phyloP scores from a whole-genome alignment of 2,329 filamentous ascomycete genomes.

The Neofusicoccum laricinum region DNA sequence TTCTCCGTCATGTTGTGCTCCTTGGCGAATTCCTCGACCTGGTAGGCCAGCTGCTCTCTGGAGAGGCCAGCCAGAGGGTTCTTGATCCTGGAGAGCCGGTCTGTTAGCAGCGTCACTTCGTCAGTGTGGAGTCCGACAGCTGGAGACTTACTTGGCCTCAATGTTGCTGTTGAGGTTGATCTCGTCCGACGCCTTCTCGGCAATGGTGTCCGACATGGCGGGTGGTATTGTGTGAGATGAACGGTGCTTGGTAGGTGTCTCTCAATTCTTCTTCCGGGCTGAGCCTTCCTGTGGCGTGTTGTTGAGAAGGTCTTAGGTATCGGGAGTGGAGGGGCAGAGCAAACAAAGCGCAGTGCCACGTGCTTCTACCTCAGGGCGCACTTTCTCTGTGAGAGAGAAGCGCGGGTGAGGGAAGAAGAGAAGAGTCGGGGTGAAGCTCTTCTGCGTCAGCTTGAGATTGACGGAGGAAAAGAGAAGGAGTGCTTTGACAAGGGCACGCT shows the following conservation, averaged over 20 bases:
- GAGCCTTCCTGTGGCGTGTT: not conserved
- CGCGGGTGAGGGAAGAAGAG: not conserved
- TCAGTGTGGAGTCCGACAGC: not conserved
- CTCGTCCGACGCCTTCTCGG: constrained; percentile 7
- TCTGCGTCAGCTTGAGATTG: not conserved
- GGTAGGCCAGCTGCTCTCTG: constrained; percentile 47
- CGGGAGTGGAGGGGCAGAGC: not conserved
- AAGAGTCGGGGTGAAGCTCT: not conserved
- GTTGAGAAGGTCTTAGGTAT: not conserved
- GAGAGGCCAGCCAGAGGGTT: constrained; percentile 58
- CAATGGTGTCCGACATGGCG: constrained; percentile 8
- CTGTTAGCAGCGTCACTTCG: not conserved
- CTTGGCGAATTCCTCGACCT: constrained; percentile 62
- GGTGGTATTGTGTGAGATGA: not conserved
- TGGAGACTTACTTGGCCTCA: constrained; percentile 12
- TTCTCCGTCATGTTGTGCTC: constrained; percentile 59
- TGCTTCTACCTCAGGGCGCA: not conserved
- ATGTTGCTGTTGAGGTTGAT: constrained; percentile 18
- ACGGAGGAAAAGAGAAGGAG: not conserved
- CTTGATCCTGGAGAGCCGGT: constrained; percentile 42
- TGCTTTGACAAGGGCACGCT: not conserved
- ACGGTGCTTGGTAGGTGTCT: not conserved
- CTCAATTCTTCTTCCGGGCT: not conserved
- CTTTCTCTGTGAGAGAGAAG: not conserved
- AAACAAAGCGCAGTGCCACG: not conserved